phyloP scores from a whole-genome alignment of 2,329 filamentous ascomycete genomes.

The Fusarium camptoceras region DNA sequence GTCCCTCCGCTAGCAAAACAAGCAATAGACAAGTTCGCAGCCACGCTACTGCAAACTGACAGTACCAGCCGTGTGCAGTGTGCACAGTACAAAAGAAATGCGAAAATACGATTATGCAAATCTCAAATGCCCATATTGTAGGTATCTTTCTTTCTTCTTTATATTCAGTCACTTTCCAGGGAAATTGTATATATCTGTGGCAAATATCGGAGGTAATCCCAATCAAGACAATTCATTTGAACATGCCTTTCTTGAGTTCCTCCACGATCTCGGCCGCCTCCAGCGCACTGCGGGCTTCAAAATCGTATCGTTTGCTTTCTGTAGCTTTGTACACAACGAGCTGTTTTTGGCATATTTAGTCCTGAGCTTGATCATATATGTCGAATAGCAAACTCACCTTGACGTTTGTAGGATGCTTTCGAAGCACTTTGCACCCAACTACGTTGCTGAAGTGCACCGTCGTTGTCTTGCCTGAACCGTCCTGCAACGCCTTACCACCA shows the following conservation, averaged over 20 bases:
- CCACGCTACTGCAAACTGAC: neutral
- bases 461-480: constrained; percentile 76
- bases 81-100: neutral
- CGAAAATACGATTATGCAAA: neutral
- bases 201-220: neutral
- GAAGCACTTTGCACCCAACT: constrained; percentile 82
- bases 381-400: constrained; percentile 64
- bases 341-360: constrained; percentile 52
- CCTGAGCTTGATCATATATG: neutral
- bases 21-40: constrained; percentile 14
- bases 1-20: neutral
- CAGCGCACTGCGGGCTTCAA: constrained; percentile 77
- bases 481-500: constrained; percentile 72
- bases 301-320: constrained; percentile 86
- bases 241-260: constrained; percentile 80
- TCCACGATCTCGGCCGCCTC: constrained; percentile 83
- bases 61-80: neutral
- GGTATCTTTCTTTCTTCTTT: neutral
- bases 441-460: constrained; percentile 87
- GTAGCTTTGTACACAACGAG: constrained; percentile 79
- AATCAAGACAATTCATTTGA: constrained; percentile 8
- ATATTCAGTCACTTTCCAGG: neutral
- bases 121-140: constrained; percentile 4
- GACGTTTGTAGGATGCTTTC: constrained; percentile 84
- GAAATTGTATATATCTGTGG: neutral